Conservation (phyloP, 2,329 filamentous ascomycete genomes). For the Paecilomyces sp. region DNA sequence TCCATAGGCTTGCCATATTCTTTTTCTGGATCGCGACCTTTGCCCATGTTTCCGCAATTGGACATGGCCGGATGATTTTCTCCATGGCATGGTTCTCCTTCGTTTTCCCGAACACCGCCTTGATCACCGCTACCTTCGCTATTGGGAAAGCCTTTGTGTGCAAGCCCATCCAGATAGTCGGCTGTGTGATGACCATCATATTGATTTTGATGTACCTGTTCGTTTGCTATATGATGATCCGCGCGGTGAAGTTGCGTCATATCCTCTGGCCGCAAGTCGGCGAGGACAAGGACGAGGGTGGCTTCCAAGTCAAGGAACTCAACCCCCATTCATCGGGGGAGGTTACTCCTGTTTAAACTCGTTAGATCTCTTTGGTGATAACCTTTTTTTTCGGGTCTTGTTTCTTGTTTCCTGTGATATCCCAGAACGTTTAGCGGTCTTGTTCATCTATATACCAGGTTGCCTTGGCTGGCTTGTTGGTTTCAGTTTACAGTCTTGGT, state of each 20-base stretch:
- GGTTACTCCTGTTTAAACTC: constrained; percentile 9
- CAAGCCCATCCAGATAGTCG: constrained; percentile 57
- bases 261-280: constrained; percentile 73
- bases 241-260: constrained; percentile 57
- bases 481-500: too few species aligned
- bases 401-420: not conserved
- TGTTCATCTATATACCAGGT: not conserved
- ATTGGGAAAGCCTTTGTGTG: constrained; percentile 58
- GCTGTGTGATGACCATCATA: constrained; percentile 59
- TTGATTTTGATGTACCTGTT: constrained; percentile 62
- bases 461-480: too few species aligned
- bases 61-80: constrained; percentile 58
- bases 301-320: constrained; percentile 39
- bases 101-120: constrained; percentile 71
- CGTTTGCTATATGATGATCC: constrained; percentile 64
- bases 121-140: constrained; percentile 65
- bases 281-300: constrained; percentile 56
- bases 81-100: constrained; percentile 85
- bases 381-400: not conserved
- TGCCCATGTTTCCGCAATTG: constrained; percentile 62
- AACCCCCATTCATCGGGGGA: constrained; percentile 15
- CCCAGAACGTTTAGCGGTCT: not conserved
- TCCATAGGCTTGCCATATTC: constrained; percentile 60
- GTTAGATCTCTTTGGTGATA: not conserved
- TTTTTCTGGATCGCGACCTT: constrained; percentile 77